phyloP scores from a whole-genome alignment of 2,329 filamentous ascomycete species.

The Elsinoe australis region DNA sequence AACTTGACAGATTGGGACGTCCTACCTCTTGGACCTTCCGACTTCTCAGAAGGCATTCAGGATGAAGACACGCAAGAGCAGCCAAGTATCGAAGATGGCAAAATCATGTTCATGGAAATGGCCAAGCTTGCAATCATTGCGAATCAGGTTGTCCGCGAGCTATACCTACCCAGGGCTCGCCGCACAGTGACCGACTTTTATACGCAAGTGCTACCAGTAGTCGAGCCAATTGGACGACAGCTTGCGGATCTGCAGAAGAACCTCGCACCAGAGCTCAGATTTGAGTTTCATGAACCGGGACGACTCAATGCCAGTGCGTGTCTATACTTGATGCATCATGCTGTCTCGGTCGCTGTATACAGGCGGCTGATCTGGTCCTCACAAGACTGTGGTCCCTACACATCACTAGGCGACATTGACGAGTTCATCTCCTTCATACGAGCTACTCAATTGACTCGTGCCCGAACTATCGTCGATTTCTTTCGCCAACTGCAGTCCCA shows the following conservation, averaged over 20 bases:
- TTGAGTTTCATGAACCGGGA: conserved; percentile 10
- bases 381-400: conserved; percentile 4
- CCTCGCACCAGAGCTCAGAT: conserved; percentile 4
- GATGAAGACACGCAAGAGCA: conserved; percentile 26
- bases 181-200: conserved; percentile 5
- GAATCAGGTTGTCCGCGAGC: conserved; percentile 3
- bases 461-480: conserved; percentile 6
- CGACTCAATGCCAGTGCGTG: conserved; percentile 7
- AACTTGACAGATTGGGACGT: conserved; percentile 26
- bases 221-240: conserved; percentile 9
- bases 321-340: conserved; percentile 8
- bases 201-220: conserved; percentile 7
- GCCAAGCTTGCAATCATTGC: conserved; percentile 20
- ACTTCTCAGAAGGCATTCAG: conserved; percentile 27
- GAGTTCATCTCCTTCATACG: conserved; percentile 11
- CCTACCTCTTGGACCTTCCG: conserved; percentile 21
- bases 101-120: conserved; percentile 28
- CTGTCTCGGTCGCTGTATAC: conserved; percentile 3
- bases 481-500: conserved; percentile 10
- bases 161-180: conserved; percentile 3
- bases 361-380: background rate
- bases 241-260: conserved; percentile 12
- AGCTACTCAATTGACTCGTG: background rate
- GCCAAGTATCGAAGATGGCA: conserved; percentile 27
- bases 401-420: background rate